Percentiles rank a stretch among this genome's conserved stretches.
Evolutionary conservation across 345 rosid genomes (phyloP).

Genomic region (Eucalyptus marginata): DNA sequence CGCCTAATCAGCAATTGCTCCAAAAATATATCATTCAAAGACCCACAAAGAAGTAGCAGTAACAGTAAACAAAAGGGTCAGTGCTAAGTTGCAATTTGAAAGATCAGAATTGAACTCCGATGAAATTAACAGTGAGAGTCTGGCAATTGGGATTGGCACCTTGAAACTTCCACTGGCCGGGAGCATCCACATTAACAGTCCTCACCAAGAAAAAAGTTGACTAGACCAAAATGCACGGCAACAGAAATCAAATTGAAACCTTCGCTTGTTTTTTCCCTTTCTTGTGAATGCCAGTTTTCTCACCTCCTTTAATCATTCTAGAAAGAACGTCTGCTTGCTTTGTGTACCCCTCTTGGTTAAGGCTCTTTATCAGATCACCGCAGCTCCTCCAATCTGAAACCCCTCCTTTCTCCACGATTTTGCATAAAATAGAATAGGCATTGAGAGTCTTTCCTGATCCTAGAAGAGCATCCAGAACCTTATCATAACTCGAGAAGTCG

Average conservation of each 20-base stretch:
- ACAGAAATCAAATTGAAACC: background rate
- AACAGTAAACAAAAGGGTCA: background rate
- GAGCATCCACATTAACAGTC: background rate
- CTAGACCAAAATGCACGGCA: background rate
- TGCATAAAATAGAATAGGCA: constrained; percentile 76
- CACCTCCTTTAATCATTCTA: constrained; percentile 48
- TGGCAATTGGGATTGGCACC: background rate
- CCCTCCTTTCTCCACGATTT: constrained; percentile 73
- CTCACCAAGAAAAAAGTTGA: background rate
- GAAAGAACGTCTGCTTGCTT: constrained; percentile 88
- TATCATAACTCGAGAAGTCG: constrained; percentile 57
- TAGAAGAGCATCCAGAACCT: constrained; percentile 75
- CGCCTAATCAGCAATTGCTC: background rate
- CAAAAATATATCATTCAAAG: background rate
- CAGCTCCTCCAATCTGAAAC: constrained; percentile 55
- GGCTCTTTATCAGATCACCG: constrained; percentile 61
- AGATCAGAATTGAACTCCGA: background rate
- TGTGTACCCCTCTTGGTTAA: constrained; percentile 70
- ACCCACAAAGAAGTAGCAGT: background rate
- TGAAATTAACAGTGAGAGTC: background rate
- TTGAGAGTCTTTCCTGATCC: constrained; percentile 82
- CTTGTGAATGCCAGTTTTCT: constrained; percentile 10
- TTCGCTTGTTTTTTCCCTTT: constrained; percentile 22
- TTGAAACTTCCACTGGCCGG: background rate
- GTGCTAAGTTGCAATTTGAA: background rate